Conservation (phyloP, 2,329 filamentous ascomycete genomes). For the Neopestalotiopsis clavispora region DNA sequence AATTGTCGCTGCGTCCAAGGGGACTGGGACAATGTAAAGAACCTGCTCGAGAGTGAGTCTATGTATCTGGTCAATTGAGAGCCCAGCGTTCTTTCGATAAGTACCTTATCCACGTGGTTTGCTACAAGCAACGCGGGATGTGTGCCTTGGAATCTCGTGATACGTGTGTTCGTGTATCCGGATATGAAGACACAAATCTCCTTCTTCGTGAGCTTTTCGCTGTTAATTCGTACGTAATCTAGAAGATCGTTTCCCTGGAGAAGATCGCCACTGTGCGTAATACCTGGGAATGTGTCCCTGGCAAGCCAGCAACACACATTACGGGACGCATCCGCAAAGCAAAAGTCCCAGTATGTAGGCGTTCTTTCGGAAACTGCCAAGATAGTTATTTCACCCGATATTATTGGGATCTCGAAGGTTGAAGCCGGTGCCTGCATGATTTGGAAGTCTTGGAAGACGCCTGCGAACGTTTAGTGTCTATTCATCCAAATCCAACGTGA, state of each 20-base stretch:
- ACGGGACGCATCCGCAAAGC: constrained; percentile 26
- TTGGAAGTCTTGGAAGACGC: constrained; percentile 26
- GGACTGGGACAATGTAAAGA: constrained; percentile 32
- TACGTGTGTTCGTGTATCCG: constrained; percentile 24
- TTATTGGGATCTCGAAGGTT: constrained; percentile 24
- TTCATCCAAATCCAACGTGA: background rate
- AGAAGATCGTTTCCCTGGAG: constrained; percentile 24
- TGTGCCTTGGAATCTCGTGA: constrained; percentile 24
- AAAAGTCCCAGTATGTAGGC: constrained; percentile 34
- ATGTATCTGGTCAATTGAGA: too few species aligned
- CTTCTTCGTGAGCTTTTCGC: constrained; percentile 19
- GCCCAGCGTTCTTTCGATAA: constrained; percentile 17
- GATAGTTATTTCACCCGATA: constrained; percentile 24
- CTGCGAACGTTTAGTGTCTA: constrained; percentile 13
- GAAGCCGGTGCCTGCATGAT: constrained; percentile 27
- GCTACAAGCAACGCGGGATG: constrained; percentile 27
- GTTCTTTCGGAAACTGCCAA: constrained; percentile 27
- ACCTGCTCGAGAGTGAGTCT: constrained; percentile 19
- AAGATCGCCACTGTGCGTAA: constrained; percentile 30
- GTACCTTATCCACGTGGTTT: constrained; percentile 22
- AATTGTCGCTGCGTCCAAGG: constrained; percentile 31
- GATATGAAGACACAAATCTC: constrained; percentile 30
- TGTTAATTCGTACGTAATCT: constrained; percentile 24
- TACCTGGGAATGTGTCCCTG: constrained; percentile 23
- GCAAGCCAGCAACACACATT: constrained; percentile 27